A percentile compares a stretch with the other conserved stretches of the same genome.
Evolutionary conservation across 805 yeast species (phyloP).

Genomic region (Dipodascus geniculatus): DNA sequence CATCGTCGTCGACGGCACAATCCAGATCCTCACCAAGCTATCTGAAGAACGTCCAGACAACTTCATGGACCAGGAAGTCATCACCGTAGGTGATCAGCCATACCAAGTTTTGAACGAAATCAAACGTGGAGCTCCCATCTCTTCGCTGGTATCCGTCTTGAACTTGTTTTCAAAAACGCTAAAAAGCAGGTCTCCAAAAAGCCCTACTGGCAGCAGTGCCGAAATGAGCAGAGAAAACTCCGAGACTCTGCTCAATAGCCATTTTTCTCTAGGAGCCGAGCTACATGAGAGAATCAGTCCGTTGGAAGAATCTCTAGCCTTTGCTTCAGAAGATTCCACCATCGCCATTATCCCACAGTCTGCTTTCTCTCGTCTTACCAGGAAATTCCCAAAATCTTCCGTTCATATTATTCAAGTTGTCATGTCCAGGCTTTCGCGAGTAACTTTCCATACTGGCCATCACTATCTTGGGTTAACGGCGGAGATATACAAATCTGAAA

Average conservation of each 20-base stretch:
- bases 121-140: conserved; percentile 72
- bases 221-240: background rate
- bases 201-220: background rate
- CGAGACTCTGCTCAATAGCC: background rate
- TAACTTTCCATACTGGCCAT: conserved; percentile 85
- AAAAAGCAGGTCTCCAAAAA: background rate
- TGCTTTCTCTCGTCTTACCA: conserved; percentile 61
- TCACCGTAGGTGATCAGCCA: conserved; percentile 36
- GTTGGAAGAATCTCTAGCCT: conserved; percentile 45
- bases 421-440: conserved; percentile 72
- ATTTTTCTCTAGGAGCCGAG: background rate
- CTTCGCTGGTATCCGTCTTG: conserved; percentile 70
- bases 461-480: conserved; percentile 73
- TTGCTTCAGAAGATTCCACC: conserved; percentile 65
- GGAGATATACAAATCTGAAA: conserved; percentile 71
- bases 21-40: conserved; percentile 59
- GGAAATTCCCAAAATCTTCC: conserved; percentile 75
- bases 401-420: conserved; percentile 93
- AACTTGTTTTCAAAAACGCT: conserved; percentile 45
- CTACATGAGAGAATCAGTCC: background rate
- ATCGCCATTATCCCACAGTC: conserved; percentile 85
- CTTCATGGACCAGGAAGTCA: conserved; percentile 9
- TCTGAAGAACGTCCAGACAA: conserved; percentile 1
- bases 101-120: conserved; percentile 73
- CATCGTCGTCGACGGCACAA: conserved; percentile 83